Base-by-base conservation (phyloP, 2,329 filamentous ascomycete genomes). In the Sclerotinia nivalis region DNA sequence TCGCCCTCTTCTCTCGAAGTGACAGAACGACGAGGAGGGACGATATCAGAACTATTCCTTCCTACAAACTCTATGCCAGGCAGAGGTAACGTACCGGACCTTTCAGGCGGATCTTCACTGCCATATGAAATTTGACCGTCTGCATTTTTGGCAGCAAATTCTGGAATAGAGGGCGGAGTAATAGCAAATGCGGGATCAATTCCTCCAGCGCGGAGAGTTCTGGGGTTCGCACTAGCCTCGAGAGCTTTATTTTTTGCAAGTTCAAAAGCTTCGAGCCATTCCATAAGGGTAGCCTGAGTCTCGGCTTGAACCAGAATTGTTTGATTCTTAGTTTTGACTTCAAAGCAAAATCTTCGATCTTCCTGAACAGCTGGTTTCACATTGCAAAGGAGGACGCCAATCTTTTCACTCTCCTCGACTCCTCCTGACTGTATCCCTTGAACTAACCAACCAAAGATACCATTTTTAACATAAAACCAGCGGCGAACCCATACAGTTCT, bases 241-340 rank as follows among this genome's bases (percentile, higher is more conserved):
- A 99, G 87, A 0, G 95, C 95, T 78, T 91, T 93, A 75, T 94
- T 93, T 82, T 99, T 99, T 67, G 95, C 94, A 22, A 94, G 88
- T 75, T 99, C 95, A 75, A 99, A 97, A 0, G 95, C 90, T 73
- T 92, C 89, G 69, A 99, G 89, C 96, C 96, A 99, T 76, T 97
- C 92, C 70, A 92, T 93, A n/a, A 99, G 86, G 78, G 98, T 93
- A 64, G 83, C 84, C 79, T 99, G 96, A 0, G 93, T 97, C 79
- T 99, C 96, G 6, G 95, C 92, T 81, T 99, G 96, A 4, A 99
- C 84, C 71, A 97, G 83, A 73, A 97, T 89, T 64, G 90, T 96
- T 72, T 92, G 92, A 77, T 93, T 97, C 80, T 97, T 99, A 2
- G 96, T 99, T 84, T 98, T 99, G 77, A 99, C 91, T 80, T 99